Evolutionary conservation across 257 asterid species (phyloP).

Genomic region (Solanum peruvianum): DNA sequence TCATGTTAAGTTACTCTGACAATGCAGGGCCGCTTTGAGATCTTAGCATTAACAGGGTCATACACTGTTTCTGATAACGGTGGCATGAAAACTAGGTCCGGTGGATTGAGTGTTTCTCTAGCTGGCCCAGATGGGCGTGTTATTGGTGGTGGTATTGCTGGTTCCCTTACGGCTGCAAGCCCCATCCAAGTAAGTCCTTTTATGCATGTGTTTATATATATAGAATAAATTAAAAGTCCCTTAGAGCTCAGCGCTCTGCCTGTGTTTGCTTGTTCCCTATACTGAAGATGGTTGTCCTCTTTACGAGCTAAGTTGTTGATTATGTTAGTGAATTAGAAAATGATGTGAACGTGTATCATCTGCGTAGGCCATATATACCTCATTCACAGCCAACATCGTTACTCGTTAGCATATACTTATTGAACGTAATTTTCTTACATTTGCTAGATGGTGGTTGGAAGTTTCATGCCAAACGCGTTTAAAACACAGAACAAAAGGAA

Average conservation of each 20-base stretch:
- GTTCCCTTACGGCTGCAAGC: slow-evolving; percentile 74
- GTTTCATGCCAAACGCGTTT: slow-evolving; percentile 45
- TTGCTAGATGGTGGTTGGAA: slow-evolving; percentile 69
- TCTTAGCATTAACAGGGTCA: slow-evolving; percentile 69
- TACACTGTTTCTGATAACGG: slow-evolving; percentile 54
- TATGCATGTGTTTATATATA: neutral
- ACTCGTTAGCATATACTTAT: neutral
- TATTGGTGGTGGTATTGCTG: slow-evolving; percentile 91
- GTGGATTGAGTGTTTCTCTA: slow-evolving; percentile 78
- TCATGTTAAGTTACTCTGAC: neutral
- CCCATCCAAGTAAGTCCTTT: slow-evolving; percentile 60
- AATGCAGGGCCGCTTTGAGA: slow-evolving; percentile 95
- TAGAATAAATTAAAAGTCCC: neutral
- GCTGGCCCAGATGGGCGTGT: slow-evolving; percentile 94
- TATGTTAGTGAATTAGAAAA: neutral
- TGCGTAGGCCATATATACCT: neutral
- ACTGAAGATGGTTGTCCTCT: neutral
- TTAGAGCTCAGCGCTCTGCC: neutral
- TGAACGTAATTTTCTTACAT: neutral
- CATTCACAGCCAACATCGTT: neutral
- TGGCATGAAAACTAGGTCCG: slow-evolving; percentile 56
- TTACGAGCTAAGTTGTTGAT: neutral
- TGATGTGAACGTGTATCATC: neutral
- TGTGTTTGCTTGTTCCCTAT: neutral
- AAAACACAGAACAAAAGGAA: slow-evolving; percentile 27